These are phyloP conservation scores for Agrostemma githago DNA, from an alignment of 148 eudicot species.

Conservation along the genomic window DNA sequence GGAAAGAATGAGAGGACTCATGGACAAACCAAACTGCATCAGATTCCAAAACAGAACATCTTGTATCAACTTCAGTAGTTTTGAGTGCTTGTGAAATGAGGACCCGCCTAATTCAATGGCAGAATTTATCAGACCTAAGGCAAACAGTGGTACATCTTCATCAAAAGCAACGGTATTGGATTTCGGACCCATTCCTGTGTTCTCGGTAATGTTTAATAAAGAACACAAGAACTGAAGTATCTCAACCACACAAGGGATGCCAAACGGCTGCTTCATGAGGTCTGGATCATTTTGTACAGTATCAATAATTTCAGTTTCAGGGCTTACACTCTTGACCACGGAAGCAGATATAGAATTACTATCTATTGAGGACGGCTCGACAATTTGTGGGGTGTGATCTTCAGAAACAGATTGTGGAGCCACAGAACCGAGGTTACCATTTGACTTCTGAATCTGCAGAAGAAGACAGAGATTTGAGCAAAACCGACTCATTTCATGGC, in stretches of 20 bases:
- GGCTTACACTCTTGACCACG: conserved; percentile 2
- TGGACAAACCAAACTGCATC: conserved; percentile 87
- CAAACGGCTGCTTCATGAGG: conserved; percentile 68
- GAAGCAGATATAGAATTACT: conserved; percentile 6
- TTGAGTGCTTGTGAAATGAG: conserved; percentile 61
- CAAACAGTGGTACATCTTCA: conserved; percentile 91
- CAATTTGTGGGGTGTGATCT: not conserved
- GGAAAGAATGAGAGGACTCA: conserved; percentile 84
- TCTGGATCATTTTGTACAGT: conserved; percentile 34
- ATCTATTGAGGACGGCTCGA: not conserved
- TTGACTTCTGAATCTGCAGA: conserved; percentile 19
- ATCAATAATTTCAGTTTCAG: conserved; percentile 26
- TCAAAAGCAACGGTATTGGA: conserved; percentile 73
- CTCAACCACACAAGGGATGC: conserved; percentile 88
- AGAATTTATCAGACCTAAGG: conserved; percentile 78
- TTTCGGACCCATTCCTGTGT: conserved; percentile 52
- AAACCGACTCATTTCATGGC: not conserved
- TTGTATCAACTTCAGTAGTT: conserved; percentile 64
- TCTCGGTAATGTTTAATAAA: conserved; percentile 62
- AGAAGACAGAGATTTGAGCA: not conserved
- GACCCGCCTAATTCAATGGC: conserved; percentile 84
- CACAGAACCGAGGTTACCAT: not conserved
- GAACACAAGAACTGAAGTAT: conserved; percentile 81
- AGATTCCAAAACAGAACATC: conserved; percentile 70
- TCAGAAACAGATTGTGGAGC: conserved; percentile 18